A percentile compares a stretch with the other conserved stretches of the same genome.
Evolutionary conservation across 768 basidiomycete species (phyloP).

Genomic region (Tylopilus vinaceipallidus): DNA sequence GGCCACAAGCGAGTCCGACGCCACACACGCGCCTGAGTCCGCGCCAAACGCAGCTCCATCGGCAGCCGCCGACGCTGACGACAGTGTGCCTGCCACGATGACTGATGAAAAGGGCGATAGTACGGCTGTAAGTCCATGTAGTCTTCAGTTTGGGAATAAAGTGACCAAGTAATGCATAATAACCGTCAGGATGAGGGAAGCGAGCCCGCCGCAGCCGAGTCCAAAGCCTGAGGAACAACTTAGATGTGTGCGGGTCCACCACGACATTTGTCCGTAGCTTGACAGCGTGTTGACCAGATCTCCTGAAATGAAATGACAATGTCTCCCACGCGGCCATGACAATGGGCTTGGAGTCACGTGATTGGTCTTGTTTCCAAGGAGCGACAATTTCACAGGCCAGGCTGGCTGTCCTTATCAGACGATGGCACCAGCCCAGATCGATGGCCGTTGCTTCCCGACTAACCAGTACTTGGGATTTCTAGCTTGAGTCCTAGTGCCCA

Average conservation of each 20-base stretch:
- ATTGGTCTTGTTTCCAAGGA: not conserved
- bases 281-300: too few relatives aligned
- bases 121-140: slow-evolving; percentile 16
- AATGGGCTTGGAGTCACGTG: too few relatives aligned
- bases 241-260: slow-evolving; percentile 6
- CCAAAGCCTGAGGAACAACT: slow-evolving; percentile 6
- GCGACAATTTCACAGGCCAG: too few relatives aligned
- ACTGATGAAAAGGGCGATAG: slow-evolving; percentile 6
- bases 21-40: not conserved
- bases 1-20: not conserved
- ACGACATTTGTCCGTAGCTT: too few relatives aligned
- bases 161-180: slow-evolving; percentile 10
- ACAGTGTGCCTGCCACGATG: too few relatives aligned
- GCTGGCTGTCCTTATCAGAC: too few relatives aligned
- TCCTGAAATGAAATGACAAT: not conserved
- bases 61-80: not conserved
- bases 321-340: too few relatives aligned
- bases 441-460: not conserved
- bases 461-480: not conserved
- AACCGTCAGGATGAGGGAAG: not conserved
- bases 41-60: not conserved
- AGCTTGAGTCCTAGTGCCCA: slow-evolving; percentile 15
- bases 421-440: not conserved
- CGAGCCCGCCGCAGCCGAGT: slow-evolving; percentile 1
- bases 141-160: not conserved